Percentiles rank a stretch among this genome's conserved stretches.
Conservation (phyloP, 495 filamentous ascomycete genomes). For the Penicillium goetzii region DNA sequence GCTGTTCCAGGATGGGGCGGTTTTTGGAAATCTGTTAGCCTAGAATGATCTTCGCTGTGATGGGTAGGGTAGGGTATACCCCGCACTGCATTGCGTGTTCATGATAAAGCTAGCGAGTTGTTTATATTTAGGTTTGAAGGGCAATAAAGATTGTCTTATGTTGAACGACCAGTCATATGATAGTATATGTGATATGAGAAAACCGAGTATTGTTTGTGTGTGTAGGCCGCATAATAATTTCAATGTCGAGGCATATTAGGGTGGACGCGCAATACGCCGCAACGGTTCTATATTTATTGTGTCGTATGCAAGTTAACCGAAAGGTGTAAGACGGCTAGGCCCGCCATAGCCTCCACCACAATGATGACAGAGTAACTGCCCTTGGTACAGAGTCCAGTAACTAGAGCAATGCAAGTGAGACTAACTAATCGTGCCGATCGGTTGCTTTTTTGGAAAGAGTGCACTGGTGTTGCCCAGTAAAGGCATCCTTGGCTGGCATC, state of each 20-base stretch:
- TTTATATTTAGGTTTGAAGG: neutral
- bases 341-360: neutral
- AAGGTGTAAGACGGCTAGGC: slow-evolving; percentile 1
- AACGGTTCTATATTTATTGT: slow-evolving; percentile 1
- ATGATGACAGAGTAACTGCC: too few relatives aligned
- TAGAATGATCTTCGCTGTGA: neutral
- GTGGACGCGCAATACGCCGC: slow-evolving; percentile 3
- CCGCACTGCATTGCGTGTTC: slow-evolving; percentile 2
- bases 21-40: slow-evolving; percentile 18
- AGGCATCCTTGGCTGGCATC: slow-evolving; percentile 18
- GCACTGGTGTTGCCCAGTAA: slow-evolving; percentile 15
- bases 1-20: slow-evolving; percentile 19
- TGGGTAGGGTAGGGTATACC: neutral
- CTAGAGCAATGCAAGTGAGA: slow-evolving; percentile 16
- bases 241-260: too few relatives aligned
- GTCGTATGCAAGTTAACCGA: neutral
- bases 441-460: slow-evolving; percentile 5
- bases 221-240: too few relatives aligned
- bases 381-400: too few relatives aligned
- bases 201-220: neutral
- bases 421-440: slow-evolving; percentile 16
- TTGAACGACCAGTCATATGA: neutral
- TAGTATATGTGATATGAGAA: neutral
- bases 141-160: neutral
- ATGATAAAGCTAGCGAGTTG: neutral